phyloP scores from a whole-genome alignment of 805 yeast genomes.

The Lachancea thermotolerans region DNA sequence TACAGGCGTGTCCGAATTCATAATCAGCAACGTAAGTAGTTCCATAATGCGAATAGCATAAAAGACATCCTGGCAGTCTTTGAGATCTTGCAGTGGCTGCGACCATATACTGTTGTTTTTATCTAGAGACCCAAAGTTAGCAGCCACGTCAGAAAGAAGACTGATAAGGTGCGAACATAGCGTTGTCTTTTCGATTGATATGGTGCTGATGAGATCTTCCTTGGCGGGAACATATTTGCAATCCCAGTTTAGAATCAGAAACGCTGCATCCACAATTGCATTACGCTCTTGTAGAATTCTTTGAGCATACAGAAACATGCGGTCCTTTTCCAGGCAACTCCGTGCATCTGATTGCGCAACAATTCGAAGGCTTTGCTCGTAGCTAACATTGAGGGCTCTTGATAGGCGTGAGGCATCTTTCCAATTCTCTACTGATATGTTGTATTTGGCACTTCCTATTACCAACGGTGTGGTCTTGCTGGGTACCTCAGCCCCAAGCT shows the following conservation, averaged over 20 bases:
- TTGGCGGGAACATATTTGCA: conserved; percentile 19
- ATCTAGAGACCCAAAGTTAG: conserved; percentile 1
- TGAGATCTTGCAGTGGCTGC: conserved; percentile 15
- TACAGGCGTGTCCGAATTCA: conserved; percentile 31
- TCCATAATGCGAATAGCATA: conserved; percentile 31
- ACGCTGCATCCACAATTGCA: conserved; percentile 37
- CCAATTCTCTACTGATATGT: conserved; percentile 33
- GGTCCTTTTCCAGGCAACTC: conserved; percentile 32
- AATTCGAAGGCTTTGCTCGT: conserved; percentile 43
- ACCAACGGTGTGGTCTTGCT: conserved; percentile 9
- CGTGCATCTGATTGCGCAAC: conserved; percentile 36
- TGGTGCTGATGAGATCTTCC: conserved; percentile 15
- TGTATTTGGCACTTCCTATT: conserved; percentile 37
- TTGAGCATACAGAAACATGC: conserved; percentile 27
- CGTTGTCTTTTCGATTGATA: conserved; percentile 18
- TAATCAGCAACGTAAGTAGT: conserved; percentile 35
- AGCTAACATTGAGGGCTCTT: conserved; percentile 34
- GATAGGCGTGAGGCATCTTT: conserved; percentile 38
- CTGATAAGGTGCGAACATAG: conserved; percentile 21
- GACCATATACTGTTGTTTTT: conserved; percentile 9
- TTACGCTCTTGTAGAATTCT: conserved; percentile 45
- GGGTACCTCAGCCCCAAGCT: conserved; percentile 1
- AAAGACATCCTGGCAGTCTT: conserved; percentile 30
- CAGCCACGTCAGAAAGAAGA: conserved; percentile 6
- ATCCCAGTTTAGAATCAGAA: conserved; percentile 23